Evolutionary conservation across 768 basidiomycete species (phyloP).

Genomic region (Podaxis sp.): DNA sequence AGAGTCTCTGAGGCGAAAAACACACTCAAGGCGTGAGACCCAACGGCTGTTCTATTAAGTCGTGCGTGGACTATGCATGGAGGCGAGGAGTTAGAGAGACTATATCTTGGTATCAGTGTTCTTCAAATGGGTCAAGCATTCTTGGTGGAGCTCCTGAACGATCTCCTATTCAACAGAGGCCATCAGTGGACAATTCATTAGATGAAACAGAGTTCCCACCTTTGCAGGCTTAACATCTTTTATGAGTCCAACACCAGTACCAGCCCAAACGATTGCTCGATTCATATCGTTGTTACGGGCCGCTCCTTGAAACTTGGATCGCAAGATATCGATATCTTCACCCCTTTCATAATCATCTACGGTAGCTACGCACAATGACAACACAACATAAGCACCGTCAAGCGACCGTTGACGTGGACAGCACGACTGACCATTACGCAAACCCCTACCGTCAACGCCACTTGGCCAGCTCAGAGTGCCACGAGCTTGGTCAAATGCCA

Average conservation of each 20-base stretch:
- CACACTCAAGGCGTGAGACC: neutral
- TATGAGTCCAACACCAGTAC: conserved; percentile 62
- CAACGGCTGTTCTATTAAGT: conserved; percentile 6
- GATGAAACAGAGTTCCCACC: conserved; percentile 24
- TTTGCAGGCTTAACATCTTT: conserved; percentile 39
- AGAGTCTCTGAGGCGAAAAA: conserved; percentile 1
- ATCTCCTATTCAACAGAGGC: conserved; percentile 43
- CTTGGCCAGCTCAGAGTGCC: conserved; percentile 58
- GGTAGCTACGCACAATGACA: conserved; percentile 40
- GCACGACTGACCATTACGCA: conserved; percentile 45
- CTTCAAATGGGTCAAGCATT: conserved; percentile 38
- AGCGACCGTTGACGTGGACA: conserved; percentile 2
- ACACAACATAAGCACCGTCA: neutral
- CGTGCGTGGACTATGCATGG: conserved; percentile 11
- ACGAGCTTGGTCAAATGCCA: conserved; percentile 63
- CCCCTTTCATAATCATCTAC: conserved; percentile 57
- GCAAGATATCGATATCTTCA: conserved; percentile 40
- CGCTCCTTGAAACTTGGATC: conserved; percentile 46
- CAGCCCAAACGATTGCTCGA: conserved; percentile 67
- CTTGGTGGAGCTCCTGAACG: conserved; percentile 50
- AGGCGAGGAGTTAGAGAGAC: conserved; percentile 6
- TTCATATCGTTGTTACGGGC: conserved; percentile 43
- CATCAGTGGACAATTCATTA: conserved; percentile 7
- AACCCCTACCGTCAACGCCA: conserved; percentile 61
- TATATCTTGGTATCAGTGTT: neutral